Base-by-base conservation (phyloP, 805 yeast genomes). In the Ogataea wickerhamii region DNA sequence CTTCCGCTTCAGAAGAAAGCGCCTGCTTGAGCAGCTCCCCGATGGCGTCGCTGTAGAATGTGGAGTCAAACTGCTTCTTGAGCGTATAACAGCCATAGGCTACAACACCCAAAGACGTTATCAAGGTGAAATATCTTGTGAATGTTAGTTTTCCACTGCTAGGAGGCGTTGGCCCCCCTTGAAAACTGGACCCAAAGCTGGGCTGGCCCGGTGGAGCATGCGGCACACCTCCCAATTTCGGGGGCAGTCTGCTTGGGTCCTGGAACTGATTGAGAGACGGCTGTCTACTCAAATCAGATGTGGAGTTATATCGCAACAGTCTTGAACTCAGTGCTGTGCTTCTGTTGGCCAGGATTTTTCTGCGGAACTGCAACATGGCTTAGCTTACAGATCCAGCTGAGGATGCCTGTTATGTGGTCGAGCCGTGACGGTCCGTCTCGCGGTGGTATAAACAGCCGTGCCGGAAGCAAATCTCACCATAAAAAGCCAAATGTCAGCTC, bases 261-360 rank as follows among this genome's bases (percentile, higher is more conserved):
- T 53, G 56, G 27, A 53, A 53, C 28, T 53, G 56, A 18, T 53
- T 53, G 27, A 53, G 33, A 2, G 53, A 41, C 7, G 56, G 55
- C 6, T 41, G 47, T 24, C 45, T 42, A 34, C 51, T 44, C n/a
- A 45, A 19, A 22, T 48, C 56, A 5, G 38, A 41, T 28, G 31
- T n/a, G 10, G 22, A 18, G 22, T 29, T 29, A 17, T 11, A 29
- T 8, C 22, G 32, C 18, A 17, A 13, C 21, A 29, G 13, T 8
- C 25, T 12, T 22, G n/a, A n/a, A n/a, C n/a, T n/a, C n/a, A n/a
- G n/a, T n/a, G n/a, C n/a, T n/a, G n/a, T n/a, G n/a, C n/a, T n/a
- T n/a, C n/a, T n/a, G n/a, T n/a, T n/a, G n/a, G n/a, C n/a, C n/a
- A n/a, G n/a, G n/a, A n/a, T n/a, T n/a, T n/a, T n/a, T n/a, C n/a